Base-by-base conservation (phyloP, 768 basidiomycete species). In the Chalciporus chontae region DNA sequence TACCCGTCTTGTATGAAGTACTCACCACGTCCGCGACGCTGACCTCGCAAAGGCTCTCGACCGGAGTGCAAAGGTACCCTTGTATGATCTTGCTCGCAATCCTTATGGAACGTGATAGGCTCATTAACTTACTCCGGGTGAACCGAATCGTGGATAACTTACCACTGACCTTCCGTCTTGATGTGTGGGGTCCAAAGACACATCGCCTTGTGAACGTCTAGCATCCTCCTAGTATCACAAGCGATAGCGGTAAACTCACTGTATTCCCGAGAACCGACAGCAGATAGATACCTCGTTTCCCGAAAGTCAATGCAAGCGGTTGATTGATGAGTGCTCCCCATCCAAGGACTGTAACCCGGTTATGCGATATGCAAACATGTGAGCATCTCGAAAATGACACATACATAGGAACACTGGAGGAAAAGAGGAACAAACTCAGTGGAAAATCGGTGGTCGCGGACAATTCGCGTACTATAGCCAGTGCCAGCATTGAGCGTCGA, bases 1-100 rank as follows among this genome's bases (percentile, higher is more conserved):
- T 29, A 29, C 27, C n/a, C 11, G 27, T 11, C 11, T 29, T 8
- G 11, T 29, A 29, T 29, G 27, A 29, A 29, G 15, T 14, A 43
- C 46, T 44, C 13, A 57, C 57, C 5, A 57, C 51, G 29, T 58
- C 57, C 34, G 57, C 27, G 21, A 58, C 45, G 48, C 57, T 58
- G 34, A 58, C 57, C 47, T 58, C 57, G 32, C 57, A 57, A 36
- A 57, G 48, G 38, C 57, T 58, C 23, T 58, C 57, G n/a, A 58
- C 57, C 18, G 57, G 57, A 40, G 56, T 58, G n/a, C 57, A 58
- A 40, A 57, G 56, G 31, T 45, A 58, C 15, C 57, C 57, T 26
- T 58, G 57, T 13, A 58, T 44, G 24, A 58, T 58, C 43, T 58
- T 58, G 18, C 51, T 58, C 14, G 48, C 57, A 13, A 58, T 58